Conservation (phyloP, 2,329 filamentous ascomycete genomes). For the Colletotrichum higginsianum region DNA sequence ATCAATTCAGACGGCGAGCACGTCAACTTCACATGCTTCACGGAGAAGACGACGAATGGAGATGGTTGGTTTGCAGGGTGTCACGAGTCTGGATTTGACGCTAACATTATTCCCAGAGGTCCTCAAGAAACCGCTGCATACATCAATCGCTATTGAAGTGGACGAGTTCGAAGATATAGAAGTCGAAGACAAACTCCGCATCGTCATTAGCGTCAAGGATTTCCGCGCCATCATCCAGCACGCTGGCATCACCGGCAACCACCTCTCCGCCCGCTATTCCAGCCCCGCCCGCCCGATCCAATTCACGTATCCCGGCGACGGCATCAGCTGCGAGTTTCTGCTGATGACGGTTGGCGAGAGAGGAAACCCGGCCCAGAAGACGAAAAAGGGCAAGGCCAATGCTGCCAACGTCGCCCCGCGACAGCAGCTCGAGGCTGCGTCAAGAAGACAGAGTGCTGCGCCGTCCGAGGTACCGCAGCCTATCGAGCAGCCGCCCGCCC, state of each 20-base stretch:
- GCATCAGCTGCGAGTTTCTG: constrained; percentile 81
- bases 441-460: constrained; percentile 60
- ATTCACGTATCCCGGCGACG: constrained; percentile 78
- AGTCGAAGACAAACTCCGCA: constrained; percentile 82
- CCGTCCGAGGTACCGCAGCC: constrained; percentile 52
- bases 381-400: constrained; percentile 57
- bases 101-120: constrained; percentile 67
- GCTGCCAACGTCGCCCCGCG: constrained; percentile 58
- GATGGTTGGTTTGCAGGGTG: constrained; percentile 52
- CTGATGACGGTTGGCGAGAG: constrained; percentile 85
- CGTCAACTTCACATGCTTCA: constrained; percentile 85
- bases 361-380: constrained; percentile 63
- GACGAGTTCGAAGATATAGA: constrained; percentile 83
- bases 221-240: constrained; percentile 85
- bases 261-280: constrained; percentile 79
- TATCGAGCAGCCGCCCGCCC: constrained; percentile 45
- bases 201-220: constrained; percentile 86
- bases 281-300: constrained; percentile 80
- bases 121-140: constrained; percentile 84
- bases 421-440: constrained; percentile 63
- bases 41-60: constrained; percentile 81
- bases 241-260: constrained; percentile 78
- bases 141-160: constrained; percentile 82
- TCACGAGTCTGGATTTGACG: constrained; percentile 17
- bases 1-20: constrained; percentile 82